These are phyloP conservation scores for Beauveria australis DNA, from an alignment of 2,329 filamentous ascomycete species.

Conservation along the genomic window DNA sequence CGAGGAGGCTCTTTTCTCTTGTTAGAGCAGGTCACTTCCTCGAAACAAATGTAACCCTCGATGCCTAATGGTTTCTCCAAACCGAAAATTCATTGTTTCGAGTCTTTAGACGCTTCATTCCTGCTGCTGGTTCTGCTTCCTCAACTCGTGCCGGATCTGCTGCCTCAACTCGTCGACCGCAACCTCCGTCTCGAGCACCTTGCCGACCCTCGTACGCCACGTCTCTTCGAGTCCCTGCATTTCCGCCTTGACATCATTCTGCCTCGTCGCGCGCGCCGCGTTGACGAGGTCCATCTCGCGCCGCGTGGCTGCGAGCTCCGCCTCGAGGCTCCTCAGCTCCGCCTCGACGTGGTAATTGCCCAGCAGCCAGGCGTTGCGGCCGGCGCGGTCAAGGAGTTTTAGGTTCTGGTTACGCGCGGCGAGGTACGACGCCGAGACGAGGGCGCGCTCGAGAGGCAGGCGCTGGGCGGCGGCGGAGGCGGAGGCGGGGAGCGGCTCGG, in stretches of 20 bases:
- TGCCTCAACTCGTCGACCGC: conserved; percentile 65
- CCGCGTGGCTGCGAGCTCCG: conserved; percentile 61
- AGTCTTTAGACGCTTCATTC: background rate
- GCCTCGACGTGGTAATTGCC: conserved; percentile 74
- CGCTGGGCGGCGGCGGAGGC: conserved; percentile 39
- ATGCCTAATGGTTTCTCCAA: no score
- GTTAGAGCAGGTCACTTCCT: background rate
- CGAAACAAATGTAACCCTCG: background rate
- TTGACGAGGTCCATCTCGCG: conserved; percentile 67
- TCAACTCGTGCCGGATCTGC: conserved; percentile 58
- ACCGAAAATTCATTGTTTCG: background rate
- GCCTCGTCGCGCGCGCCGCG: conserved; percentile 56
- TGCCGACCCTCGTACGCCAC: conserved; percentile 72
- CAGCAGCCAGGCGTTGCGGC: conserved; percentile 87
- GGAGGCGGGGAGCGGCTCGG: conserved; percentile 39
- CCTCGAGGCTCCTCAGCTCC: conserved; percentile 56
- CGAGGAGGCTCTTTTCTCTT: background rate
- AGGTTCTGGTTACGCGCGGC: conserved; percentile 47
- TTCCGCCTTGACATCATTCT: conserved; percentile 66
- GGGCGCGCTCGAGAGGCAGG: conserved; percentile 50
- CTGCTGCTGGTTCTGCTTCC: conserved; percentile 14
- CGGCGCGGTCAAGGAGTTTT: conserved; percentile 67
- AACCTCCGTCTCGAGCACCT: conserved; percentile 78
- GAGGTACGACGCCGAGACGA: conserved; percentile 45
- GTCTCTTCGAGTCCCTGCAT: conserved; percentile 63